These are phyloP conservation scores for Talaromyces sp. DNA, from an alignment of 2,329 filamentous ascomycete genomes.

Conservation along the genomic window DNA sequence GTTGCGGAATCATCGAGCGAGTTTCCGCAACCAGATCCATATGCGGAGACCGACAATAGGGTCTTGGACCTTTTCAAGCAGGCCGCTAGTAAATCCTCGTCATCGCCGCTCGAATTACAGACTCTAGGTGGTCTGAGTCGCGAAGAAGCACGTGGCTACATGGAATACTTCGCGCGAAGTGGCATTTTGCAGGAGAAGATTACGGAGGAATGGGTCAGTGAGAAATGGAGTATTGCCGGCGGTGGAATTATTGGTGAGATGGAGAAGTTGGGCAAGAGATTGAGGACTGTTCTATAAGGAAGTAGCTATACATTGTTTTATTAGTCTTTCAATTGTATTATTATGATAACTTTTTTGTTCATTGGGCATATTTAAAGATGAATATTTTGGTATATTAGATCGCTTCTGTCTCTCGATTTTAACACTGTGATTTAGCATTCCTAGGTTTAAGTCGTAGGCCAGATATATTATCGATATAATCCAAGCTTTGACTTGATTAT, in stretches of 20 bases:
- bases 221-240: conserved; percentile 81
- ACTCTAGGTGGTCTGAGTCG: conserved; percentile 67
- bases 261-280: conserved; percentile 61
- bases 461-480: neutral
- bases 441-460: neutral
- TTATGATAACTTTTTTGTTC: neutral
- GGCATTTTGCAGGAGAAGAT: conserved; percentile 71
- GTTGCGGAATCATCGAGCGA: conserved; percentile 36
- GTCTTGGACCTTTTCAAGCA: conserved; percentile 45
- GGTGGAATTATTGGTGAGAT: conserved; percentile 82
- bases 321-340: neutral
- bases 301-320: neutral
- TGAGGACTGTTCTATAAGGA: conserved; percentile 29
- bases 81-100: conserved; percentile 23
- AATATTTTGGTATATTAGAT: neutral
- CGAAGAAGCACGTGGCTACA: conserved; percentile 69
- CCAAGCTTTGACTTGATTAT: neutral
- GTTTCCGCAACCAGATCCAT: conserved; percentile 51
- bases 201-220: conserved; percentile 66
- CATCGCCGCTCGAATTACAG: conserved; percentile 44
- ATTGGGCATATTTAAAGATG: neutral
- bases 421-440: neutral
- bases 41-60: conserved; percentile 51
- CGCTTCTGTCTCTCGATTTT: neutral
- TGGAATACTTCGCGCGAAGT: conserved; percentile 92